Base-by-base conservation (phyloP, 192 early-diverging fungal species). In the Coemansia sp. region DNA sequence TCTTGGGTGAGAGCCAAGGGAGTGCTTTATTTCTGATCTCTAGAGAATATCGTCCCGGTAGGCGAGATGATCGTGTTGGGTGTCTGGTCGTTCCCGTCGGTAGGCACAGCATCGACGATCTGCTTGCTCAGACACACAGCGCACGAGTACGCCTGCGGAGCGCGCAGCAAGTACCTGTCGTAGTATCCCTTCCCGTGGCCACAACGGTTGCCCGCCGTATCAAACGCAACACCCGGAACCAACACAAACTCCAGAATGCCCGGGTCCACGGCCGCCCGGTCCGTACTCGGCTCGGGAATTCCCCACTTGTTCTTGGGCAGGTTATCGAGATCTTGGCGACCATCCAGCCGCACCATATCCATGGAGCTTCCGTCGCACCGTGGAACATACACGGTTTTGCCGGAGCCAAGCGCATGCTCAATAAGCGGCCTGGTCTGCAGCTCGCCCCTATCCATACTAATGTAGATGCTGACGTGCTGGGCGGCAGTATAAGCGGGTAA, bases 101-200 rank as follows among this genome's bases (percentile, higher is more conserved):
- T 30, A 3, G 70, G 70, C 6, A 74, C 70, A 0, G 7, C 1
- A 4, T 66, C 47, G 5, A 65, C 32, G 1, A 74, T 27, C 39
- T 74, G 70, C 19, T 58, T 59, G 11, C 6, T 12, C 4, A 74
- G 38, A 33, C 63, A 66, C 30, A 66, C 59, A 0, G 70, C 70
- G 16, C 70, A 74, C 0, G 63, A 23, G 20, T 40, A 50, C 0
- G 63, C 63, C 2, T 33, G 9, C 1, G 27, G 16, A 0, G 43
- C 20, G 5, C n/a, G 18, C 0, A 18, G 10, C 47, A 74, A 28
- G 30, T 54, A 74, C 18, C 59, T 26, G 38, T 74, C 63, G 38
- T 74, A 74, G 23, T 74, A 74, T 9, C 70, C 70, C 4, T 26
- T 49, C 1, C 70, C 70, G 32, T 74, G 70, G 8, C 70, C 70